Evolutionary conservation across 176 grass and related monocot species (phyloP), one percentile per base, ranked within the genome.

Genomic region (Musa acuminata): DNA sequence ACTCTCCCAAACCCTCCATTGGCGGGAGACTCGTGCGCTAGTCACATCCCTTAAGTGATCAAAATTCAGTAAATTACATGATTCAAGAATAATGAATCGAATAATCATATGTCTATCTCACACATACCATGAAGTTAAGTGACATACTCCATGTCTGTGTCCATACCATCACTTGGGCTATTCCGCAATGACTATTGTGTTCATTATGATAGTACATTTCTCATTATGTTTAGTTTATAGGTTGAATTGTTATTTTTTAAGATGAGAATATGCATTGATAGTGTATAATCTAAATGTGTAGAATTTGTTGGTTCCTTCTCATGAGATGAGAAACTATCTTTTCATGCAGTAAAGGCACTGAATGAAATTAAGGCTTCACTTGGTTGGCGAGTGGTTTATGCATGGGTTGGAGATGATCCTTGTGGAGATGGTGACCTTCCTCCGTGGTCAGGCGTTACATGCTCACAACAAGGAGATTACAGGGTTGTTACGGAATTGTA

Each of bases 381-480:
- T 78, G 95, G 95, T 26, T 99, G 95, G 95, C 87, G 95, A 72
- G 91, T 94, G 72, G 95, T 99, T 53, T 99, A 99, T 81, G 87
- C 90, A 52, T 99, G 95, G 95, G 86, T 99, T 6, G 95, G 95
- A 24, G 90, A 99, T 68, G 91, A 99, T 52, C 95, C 95, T 74
- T 99, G 95, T 58, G 95, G 95, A 2, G 86, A 91, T 80, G 90
- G 95, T 23, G 83, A 94, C 64, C 78, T 99, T 11, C 95, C 90
- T 8, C 95, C 95, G 24, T 99, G 95, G 95, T 99, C 95, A 6
- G 95, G 95, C 35, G 95, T 99, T 50, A 99, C 95, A 62, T 94
- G 95, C 77, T 91, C 91, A 53, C 91, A 89, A 65, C 91, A 89
- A 78, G 91, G 95, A 64, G 88, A 94, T 91, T 99, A 99, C 81